phyloP scores from a whole-genome alignment of 2,329 filamentous ascomycete genomes.

The Pseudogymnoascus sp. region DNA sequence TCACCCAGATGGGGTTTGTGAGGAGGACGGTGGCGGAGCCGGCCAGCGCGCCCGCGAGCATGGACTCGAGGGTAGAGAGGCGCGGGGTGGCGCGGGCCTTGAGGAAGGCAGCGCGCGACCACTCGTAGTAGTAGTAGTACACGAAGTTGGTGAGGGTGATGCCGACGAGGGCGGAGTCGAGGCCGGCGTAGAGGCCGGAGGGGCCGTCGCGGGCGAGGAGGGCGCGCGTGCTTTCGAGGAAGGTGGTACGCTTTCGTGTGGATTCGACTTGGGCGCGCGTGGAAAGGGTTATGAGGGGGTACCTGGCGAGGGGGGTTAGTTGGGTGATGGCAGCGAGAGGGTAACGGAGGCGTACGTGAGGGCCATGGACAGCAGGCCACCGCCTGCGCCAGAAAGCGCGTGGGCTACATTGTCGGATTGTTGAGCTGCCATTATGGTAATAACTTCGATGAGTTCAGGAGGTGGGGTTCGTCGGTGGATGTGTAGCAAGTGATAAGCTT shows the following conservation, averaged over 20 bases:
- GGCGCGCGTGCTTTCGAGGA: slow-evolving; percentile 70
- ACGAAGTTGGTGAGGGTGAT: slow-evolving; percentile 99
- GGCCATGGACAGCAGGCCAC: slow-evolving; percentile 90
- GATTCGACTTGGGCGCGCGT: slow-evolving; percentile 97
- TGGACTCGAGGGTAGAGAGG: slow-evolving; percentile 84
- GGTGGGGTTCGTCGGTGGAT: background rate
- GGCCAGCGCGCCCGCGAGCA: slow-evolving; percentile 89
- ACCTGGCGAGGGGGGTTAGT: slow-evolving; percentile 43
- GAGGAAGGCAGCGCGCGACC: slow-evolving; percentile 76
- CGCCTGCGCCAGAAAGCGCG: slow-evolving; percentile 84
- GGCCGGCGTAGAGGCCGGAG: slow-evolving; percentile 79
- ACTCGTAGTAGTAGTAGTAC: slow-evolving; percentile 99
- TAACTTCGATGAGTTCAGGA: background rate
- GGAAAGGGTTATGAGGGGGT: slow-evolving; percentile 93
- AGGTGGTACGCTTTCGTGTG: slow-evolving; percentile 78
- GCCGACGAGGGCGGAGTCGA: slow-evolving; percentile 91
- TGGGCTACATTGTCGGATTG: slow-evolving; percentile 97
- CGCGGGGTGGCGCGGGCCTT: slow-evolving; percentile 66
- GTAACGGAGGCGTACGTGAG: slow-evolving; percentile 58
- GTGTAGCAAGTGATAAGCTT: background rate
- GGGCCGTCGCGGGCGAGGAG: slow-evolving; percentile 91
- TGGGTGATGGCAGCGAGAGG: slow-evolving; percentile 3
- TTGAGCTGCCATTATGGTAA: slow-evolving; percentile 24
- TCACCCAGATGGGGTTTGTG: slow-evolving; percentile 98
- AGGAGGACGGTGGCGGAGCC: slow-evolving; percentile 89